phyloP scores from a whole-genome alignment of 345 rosid species.

The Salix koriyanagi region DNA sequence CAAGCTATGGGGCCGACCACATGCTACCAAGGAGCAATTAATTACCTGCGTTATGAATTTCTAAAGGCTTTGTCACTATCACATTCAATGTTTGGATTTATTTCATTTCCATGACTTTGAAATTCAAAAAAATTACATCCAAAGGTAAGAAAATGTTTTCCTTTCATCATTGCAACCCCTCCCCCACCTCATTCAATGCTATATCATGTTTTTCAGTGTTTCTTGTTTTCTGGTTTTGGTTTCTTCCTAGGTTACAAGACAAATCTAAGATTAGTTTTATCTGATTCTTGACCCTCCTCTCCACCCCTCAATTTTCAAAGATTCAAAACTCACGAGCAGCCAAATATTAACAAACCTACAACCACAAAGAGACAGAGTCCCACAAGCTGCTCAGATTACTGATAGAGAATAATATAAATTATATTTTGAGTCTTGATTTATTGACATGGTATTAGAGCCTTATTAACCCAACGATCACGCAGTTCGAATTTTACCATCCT shows the following conservation, averaged over 20 bases:
- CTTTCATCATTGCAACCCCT: neutral
- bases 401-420: too few species aligned
- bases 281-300: neutral
- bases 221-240: neutral
- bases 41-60: constrained; percentile 4
- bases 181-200: constrained; percentile 8
- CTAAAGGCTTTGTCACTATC: neutral
- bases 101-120: neutral
- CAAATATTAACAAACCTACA: neutral
- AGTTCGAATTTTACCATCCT: too few species aligned
- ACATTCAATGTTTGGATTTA: neutral
- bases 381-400: neutral
- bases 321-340: neutral
- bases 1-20: neutral
- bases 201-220: neutral
- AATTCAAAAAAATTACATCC: neutral
- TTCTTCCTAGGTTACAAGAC: constrained; percentile 18
- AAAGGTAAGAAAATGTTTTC: neutral
- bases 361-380: neutral
- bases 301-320: neutral
- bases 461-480: too few species aligned
- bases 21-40: neutral
- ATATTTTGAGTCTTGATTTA: too few species aligned
- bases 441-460: too few species aligned
- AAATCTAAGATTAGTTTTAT: constrained; percentile 1